phyloP scores from a whole-genome alignment of 108 stramenopile genomes.

The Cyclotella distinguenda region DNA sequence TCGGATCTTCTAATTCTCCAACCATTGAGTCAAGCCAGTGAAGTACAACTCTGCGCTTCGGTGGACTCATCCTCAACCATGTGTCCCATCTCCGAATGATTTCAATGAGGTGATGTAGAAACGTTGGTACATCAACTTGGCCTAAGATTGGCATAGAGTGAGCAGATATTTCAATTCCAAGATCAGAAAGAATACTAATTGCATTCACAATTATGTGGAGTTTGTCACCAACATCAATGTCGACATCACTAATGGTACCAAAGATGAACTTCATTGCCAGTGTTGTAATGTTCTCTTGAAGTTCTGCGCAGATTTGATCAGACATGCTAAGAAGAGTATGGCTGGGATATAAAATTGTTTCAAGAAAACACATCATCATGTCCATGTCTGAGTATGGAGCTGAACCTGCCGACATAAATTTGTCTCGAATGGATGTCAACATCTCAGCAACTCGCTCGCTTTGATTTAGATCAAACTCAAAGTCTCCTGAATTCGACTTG shows the following conservation, averaged over 20 bases:
- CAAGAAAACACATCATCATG: background rate
- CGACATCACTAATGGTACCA: background rate
- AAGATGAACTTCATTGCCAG: background rate
- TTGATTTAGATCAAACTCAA: background rate
- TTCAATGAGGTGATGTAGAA: background rate
- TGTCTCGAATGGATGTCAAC: background rate
- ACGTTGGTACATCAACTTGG: background rate
- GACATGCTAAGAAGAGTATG: background rate
- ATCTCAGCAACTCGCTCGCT: background rate
- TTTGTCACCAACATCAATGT: background rate
- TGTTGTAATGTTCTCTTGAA: background rate
- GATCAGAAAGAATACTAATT: background rate
- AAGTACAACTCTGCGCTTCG: background rate
- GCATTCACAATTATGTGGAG: background rate
- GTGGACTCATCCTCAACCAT: background rate
- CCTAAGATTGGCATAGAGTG: background rate
- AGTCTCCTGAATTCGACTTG: background rate
- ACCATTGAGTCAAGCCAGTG: background rate
- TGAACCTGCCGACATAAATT: background rate
- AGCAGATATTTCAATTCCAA: background rate
- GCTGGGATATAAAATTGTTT: background rate
- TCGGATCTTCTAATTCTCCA: background rate
- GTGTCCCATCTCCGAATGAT: background rate
- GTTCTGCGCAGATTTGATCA: background rate
- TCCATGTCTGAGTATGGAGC: background rate